Evolutionary conservation across 2,329 filamentous ascomycete genomes (phyloP).

Genomic region (Hypoxylon sp.): DNA sequence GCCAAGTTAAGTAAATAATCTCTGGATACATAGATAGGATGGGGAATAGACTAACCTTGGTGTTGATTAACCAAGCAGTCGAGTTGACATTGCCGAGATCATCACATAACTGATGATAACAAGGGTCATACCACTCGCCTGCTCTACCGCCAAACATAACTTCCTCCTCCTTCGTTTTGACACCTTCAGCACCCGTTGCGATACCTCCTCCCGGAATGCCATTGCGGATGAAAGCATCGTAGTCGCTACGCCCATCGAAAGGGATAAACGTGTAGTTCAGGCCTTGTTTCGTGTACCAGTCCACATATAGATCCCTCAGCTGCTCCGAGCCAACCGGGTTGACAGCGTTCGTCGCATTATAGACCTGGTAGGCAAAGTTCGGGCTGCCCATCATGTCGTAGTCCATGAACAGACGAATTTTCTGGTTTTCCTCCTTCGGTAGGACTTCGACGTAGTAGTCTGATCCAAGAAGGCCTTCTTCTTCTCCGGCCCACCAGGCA

Average conservation of each 20-base stretch:
- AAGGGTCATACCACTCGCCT: conserved; percentile 71
- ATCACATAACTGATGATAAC: conserved; percentile 75
- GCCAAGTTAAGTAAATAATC: conserved; percentile 36
- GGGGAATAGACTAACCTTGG: conserved; percentile 62
- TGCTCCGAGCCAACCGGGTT: conserved; percentile 80
- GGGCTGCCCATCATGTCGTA: conserved; percentile 79
- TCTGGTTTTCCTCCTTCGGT: conserved; percentile 69
- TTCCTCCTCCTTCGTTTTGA: conserved; percentile 79
- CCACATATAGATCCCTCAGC: conserved; percentile 75
- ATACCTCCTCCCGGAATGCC: conserved; percentile 83
- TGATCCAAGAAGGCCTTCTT: conserved; percentile 73
- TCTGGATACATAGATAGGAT: not conserved
- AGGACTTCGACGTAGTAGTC: conserved; percentile 72
- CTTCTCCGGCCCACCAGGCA: conserved; percentile 77
- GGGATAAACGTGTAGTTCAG: conserved; percentile 78
- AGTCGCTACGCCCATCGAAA: conserved; percentile 86
- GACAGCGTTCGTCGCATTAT: conserved; percentile 77
- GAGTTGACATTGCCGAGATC: conserved; percentile 70
- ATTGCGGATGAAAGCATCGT: conserved; percentile 80
- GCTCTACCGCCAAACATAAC: conserved; percentile 79
- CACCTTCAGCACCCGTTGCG: conserved; percentile 81
- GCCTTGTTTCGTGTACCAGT: conserved; percentile 74
- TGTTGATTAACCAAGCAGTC: conserved; percentile 73
- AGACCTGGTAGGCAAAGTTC: conserved; percentile 78
- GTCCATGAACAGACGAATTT: conserved; percentile 77